Evolutionary conservation across 305 asterid species (phyloP).

Genomic region (Fraxinus albicans): DNA sequence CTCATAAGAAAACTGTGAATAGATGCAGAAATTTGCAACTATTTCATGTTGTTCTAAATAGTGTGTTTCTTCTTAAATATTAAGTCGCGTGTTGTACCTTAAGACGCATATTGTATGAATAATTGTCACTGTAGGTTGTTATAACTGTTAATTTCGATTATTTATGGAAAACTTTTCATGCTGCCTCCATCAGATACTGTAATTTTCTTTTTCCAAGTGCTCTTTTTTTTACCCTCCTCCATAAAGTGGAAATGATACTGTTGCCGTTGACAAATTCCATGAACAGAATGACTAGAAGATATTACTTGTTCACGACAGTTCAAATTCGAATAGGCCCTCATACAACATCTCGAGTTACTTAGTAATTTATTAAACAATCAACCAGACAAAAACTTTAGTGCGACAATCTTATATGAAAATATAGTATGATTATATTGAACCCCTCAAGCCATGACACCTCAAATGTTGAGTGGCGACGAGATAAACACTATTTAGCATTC

Average conservation of each 20-base stretch:
- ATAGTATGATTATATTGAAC: not conserved
- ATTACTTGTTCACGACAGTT: not conserved
- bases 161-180: slow-evolving; percentile 5
- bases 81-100: slow-evolving; percentile 24
- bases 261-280: not conserved
- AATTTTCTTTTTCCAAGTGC: not conserved
- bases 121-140: slow-evolving; percentile 23
- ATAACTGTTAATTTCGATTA: slow-evolving; percentile 6
- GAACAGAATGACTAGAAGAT: not conserved
- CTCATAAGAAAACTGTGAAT: slow-evolving; percentile 36
- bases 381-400: not conserved
- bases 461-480: not conserved
- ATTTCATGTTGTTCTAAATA: slow-evolving; percentile 17
- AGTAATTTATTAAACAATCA: not conserved
- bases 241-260: not conserved
- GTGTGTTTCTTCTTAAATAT: slow-evolving; percentile 21
- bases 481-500: not conserved
- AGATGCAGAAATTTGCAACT: slow-evolving; percentile 23
- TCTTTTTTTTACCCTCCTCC: not conserved
- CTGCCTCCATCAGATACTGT: not conserved
- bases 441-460: not conserved
- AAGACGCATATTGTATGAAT: not conserved
- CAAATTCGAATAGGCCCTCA: not conserved
- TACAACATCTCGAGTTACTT: not conserved
- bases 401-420: not conserved